Evolutionary conservation across 306 rosid genomes (phyloP).

Genomic region (Casuarina equisetifolia): DNA sequence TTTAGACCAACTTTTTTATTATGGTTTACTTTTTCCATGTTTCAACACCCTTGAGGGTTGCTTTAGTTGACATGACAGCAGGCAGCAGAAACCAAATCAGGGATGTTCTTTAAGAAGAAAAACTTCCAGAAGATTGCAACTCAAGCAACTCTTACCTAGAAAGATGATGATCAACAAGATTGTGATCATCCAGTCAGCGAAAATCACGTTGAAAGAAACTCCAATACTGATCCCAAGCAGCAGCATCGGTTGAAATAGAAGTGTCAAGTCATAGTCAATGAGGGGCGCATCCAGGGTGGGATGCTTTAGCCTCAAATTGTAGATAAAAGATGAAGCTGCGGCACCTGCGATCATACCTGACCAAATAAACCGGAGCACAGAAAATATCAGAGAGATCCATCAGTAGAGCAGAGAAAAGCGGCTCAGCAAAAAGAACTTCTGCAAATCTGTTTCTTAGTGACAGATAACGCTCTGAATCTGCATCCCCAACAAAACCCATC

Average conservation of each 20-base stretch:
- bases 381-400: background rate
- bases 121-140: background rate
- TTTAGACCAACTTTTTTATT: constrained; percentile 45
- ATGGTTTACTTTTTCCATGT: constrained; percentile 73
- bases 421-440: background rate
- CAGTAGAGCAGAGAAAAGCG: background rate
- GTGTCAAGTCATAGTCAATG: constrained; percentile 68
- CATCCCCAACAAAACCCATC: background rate
- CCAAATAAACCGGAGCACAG: constrained; percentile 7
- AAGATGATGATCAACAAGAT: constrained; percentile 65
- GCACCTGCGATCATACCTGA: constrained; percentile 88
- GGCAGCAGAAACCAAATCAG: constrained; percentile 6
- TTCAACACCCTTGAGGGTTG: constrained; percentile 62
- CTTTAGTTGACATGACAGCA: constrained; percentile 68
- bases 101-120: background rate
- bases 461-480: background rate
- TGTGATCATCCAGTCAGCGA: constrained; percentile 86
- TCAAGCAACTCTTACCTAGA: constrained; percentile 39
- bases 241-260: constrained; percentile 68
- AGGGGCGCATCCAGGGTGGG: constrained; percentile 73
- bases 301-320: constrained; percentile 63
- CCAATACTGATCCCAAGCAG: constrained; percentile 86
- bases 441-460: background rate
- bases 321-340: constrained; percentile 72
- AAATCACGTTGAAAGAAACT: constrained; percentile 71